Conservation (phyloP, 805 yeast species). For the Hemisphaericaspora nanyangensis region DNA sequence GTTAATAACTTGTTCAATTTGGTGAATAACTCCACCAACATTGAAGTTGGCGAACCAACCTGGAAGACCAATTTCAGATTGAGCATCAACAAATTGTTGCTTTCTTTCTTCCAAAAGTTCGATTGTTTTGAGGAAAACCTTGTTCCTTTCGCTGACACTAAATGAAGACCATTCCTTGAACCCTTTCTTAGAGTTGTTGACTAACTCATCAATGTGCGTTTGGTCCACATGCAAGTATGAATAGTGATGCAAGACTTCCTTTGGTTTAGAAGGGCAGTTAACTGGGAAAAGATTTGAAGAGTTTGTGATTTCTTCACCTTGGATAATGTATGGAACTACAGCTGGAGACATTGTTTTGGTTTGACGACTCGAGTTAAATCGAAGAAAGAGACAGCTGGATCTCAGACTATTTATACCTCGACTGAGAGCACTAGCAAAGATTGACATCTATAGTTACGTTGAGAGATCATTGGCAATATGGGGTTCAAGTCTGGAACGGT, state of each 20-base stretch:
- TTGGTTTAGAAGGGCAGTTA: slow-evolving; percentile 5
- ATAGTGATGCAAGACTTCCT: slow-evolving; percentile 5
- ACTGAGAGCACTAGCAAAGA: no score
- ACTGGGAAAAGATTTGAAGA: slow-evolving; percentile 8
- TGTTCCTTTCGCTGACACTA: slow-evolving; percentile 13
- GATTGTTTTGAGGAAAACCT: slow-evolving; percentile 17
- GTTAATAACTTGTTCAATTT: slow-evolving; percentile 25
- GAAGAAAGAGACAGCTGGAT: no score
- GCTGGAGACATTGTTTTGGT: not conserved
- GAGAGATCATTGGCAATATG: no score
- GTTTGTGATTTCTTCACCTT: slow-evolving; percentile 10
- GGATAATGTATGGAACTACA: slow-evolving; percentile 12
- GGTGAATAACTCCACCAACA: slow-evolving; percentile 22
- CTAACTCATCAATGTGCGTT: slow-evolving; percentile 10
- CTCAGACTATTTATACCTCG: no score
- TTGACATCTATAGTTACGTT: no score
- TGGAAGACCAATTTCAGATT: slow-evolving; percentile 32
- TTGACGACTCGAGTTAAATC: no score
- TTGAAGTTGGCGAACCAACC: slow-evolving; percentile 34
- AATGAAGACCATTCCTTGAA: slow-evolving; percentile 22
- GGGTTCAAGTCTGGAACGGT: no score
- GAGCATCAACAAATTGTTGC: slow-evolving; percentile 13
- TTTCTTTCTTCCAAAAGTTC: slow-evolving; percentile 11
- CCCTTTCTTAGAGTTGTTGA: slow-evolving; percentile 20
- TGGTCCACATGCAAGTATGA: slow-evolving; percentile 3